A percentile compares a stretch with the other conserved stretches of the same genome.
phyloP scores from a whole-genome alignment of 1,284 basidiomycete genomes.

The Cystobasidium pallidum region DNA sequence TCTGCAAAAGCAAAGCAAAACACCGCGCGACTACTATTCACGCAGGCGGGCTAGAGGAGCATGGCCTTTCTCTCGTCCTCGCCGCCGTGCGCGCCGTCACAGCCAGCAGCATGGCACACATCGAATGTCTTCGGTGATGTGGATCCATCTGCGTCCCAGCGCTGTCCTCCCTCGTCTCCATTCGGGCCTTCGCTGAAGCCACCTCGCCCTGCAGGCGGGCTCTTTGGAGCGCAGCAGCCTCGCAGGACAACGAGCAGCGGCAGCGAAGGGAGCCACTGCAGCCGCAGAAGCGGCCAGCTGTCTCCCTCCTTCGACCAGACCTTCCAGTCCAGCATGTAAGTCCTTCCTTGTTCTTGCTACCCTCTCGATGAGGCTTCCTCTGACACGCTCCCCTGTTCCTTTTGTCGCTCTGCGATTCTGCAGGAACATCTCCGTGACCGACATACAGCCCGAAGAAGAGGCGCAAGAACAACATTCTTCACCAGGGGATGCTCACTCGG shows the following conservation, averaged over 20 bases:
- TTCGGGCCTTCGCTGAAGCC: constrained; percentile 20
- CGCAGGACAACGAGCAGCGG: constrained; percentile 16
- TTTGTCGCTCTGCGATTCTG: constrained; percentile 7
- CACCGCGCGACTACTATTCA: constrained; percentile 13
- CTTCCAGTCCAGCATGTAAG: constrained; percentile 31
- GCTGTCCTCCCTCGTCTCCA: constrained; percentile 8
- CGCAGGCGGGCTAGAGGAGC: constrained; percentile 5
- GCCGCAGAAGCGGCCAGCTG: constrained; percentile 8
- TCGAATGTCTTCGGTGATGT: constrained; percentile 12
- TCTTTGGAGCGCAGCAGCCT: constrained; percentile 12
- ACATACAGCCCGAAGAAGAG: constrained; percentile 7
- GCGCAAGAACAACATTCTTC: neutral
- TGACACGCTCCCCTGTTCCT: neutral
- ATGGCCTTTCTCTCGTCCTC: constrained; percentile 40
- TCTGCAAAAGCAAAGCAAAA: neutral
- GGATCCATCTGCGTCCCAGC: neutral
- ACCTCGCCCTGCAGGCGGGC: constrained; percentile 14
- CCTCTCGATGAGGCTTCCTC: neutral
- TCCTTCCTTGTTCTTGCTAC: neutral
- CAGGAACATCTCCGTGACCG: constrained; percentile 23
- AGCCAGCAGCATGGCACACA: constrained; percentile 11
- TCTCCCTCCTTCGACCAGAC: constrained; percentile 32
- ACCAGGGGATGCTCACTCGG: neutral
- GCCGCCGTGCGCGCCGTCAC: constrained; percentile 8
- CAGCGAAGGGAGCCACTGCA: constrained; percentile 1